These are phyloP conservation scores for Inga laurina DNA, from an alignment of 306 rosid species.

Conservation along the genomic window DNA sequence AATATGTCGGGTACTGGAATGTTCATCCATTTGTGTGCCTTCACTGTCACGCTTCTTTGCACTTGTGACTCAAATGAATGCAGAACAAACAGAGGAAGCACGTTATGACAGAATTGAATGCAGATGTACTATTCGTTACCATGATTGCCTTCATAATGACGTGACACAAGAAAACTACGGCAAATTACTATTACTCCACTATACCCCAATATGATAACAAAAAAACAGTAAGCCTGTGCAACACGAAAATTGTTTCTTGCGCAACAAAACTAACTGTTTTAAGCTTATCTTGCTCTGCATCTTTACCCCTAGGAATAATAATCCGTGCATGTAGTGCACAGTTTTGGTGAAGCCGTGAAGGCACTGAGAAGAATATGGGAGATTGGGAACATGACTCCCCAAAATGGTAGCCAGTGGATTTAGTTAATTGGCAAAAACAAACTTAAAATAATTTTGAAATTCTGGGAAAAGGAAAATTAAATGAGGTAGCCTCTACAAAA, in stretches of 20 bases:
- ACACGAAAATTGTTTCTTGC: background rate
- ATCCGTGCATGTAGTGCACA: background rate
- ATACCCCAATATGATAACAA: background rate
- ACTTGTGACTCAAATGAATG: background rate
- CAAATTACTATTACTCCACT: background rate
- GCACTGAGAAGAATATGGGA: background rate
- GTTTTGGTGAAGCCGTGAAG: background rate
- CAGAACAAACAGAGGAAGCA: background rate
- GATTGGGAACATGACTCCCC: background rate
- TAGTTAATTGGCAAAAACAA: background rate
- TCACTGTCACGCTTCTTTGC: background rate
- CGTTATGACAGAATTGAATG: background rate
- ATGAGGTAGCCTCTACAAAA: constrained; percentile 11
- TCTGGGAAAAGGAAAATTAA: background rate
- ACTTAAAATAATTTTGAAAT: background rate
- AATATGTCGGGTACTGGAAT: background rate
- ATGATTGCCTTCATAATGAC: background rate
- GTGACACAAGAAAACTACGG: background rate
- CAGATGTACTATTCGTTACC: background rate
- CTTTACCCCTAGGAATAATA: background rate
- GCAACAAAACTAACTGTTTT: background rate
- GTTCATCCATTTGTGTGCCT: background rate
- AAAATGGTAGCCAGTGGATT: background rate
- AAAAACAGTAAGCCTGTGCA: background rate
- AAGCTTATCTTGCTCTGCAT: background rate